Base-by-base conservation (phyloP, 2,329 filamentous ascomycete species). In the Botrytis fragariae region DNA sequence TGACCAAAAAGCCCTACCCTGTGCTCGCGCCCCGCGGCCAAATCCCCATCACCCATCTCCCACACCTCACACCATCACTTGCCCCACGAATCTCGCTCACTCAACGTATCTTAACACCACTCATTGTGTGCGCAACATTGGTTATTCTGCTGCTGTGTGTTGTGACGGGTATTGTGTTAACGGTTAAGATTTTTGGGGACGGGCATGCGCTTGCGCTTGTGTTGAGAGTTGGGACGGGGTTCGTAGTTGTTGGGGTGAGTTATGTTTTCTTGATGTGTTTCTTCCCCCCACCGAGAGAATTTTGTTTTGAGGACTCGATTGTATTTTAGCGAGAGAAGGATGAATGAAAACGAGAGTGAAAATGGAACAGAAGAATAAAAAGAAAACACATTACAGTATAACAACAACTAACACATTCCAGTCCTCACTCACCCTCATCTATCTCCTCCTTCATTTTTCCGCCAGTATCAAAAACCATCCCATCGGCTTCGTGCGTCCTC, bases 201-300 rank as follows among this genome's bases (percentile, higher is more conserved):
- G 48, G 22, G 7, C 37, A 54, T 20, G 25, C 14, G 25, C 16
- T 29, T 42, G 48, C 25, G 7, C n/a, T 54, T 54, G 35, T 18
- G 18, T 57, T 68, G 64, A 68, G 48, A 12, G 48, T 32, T 68
- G 48, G 64, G 35, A 42, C 64, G 0, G 64, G 35, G 1, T 73
- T 77, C 62, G 73, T 74, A n/a, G 60, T 77, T 39, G 70, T 74
- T 12, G 76, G 78, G 65, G 77, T 79, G 60, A 77, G 77, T 74
- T n/a, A 48, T 35, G 20, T 62, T 10, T 57, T 12, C 1, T n/a
- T 22, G 45, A 12, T 35, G 29, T 10, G n/a, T 22, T 45, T 45
- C 18, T 18, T 2, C 42, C 42, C 42, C 42, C 16, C 16, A 14
- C 10, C 16, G 16, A 45, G 44, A 45, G 7, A 2, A 44, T 18